phyloP scores from a whole-genome alignment of 768 basidiomycete species.

The Chalciporus chontae region DNA sequence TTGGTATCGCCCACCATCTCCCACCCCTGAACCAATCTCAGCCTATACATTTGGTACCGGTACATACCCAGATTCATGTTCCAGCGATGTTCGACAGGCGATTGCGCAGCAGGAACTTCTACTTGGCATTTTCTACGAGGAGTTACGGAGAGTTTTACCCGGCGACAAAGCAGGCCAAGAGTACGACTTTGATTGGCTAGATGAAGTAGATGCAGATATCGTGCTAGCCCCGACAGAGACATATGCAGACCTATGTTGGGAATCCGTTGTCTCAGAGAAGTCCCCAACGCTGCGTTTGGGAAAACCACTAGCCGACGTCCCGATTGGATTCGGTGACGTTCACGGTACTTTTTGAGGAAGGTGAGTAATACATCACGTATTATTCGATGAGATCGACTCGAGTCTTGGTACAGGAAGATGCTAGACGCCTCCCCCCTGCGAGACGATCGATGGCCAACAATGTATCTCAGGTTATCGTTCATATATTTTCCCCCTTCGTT shows the following conservation, averaged over 20 bases:
- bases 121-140: slow-evolving; percentile 31
- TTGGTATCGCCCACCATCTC: slow-evolving; percentile 34
- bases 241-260: slow-evolving; percentile 31
- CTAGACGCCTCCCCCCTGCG: neutral
- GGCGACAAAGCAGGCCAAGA: neutral
- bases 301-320: slow-evolving; percentile 26
- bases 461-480: neutral
- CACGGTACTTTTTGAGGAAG: slow-evolving; percentile 13
- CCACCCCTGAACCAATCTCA: slow-evolving; percentile 24
- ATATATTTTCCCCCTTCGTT: slow-evolving; percentile 11
- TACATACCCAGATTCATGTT: slow-evolving; percentile 25
- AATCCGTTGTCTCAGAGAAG: slow-evolving; percentile 23
- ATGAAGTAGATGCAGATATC: slow-evolving; percentile 26
- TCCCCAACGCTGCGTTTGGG: slow-evolving; percentile 1
- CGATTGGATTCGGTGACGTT: slow-evolving; percentile 26
- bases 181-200: slow-evolving; percentile 28
- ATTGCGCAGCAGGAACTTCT: slow-evolving; percentile 32
- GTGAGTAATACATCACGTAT: slow-evolving; percentile 1
- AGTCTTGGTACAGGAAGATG: neutral
- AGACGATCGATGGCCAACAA: neutral
- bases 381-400: neutral
- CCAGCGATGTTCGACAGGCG: slow-evolving; percentile 30
- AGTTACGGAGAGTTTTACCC: slow-evolving; percentile 25
- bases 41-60: slow-evolving; percentile 18
- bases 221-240: slow-evolving; percentile 26